These are phyloP conservation scores for Amanita brunnescens DNA, from an alignment of 768 basidiomycete species.

Conservation along the genomic window DNA sequence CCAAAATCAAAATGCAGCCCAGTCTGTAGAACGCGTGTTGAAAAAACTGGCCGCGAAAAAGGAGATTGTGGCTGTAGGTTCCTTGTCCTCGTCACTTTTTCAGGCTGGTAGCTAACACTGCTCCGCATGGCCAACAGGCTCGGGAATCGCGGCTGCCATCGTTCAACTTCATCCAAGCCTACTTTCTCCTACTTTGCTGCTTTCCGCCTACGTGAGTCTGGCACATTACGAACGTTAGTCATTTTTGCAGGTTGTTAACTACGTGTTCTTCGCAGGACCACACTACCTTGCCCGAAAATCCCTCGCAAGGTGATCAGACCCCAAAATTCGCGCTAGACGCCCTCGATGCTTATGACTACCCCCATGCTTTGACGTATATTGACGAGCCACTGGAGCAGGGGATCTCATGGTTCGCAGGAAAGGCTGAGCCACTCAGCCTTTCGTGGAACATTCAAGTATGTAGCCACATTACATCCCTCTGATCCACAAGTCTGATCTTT, in stretches of 20 bases:
- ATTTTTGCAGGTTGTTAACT: neutral
- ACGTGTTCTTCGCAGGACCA: constrained; percentile 33
- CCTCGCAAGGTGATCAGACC: constrained; percentile 77
- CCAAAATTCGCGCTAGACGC: constrained; percentile 76
- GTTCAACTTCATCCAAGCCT: constrained; percentile 86
- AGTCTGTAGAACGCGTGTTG: constrained; percentile 86
- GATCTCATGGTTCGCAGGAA: constrained; percentile 62
- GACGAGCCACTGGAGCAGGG: constrained; percentile 86
- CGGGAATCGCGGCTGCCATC: constrained; percentile 84
- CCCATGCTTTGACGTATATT: constrained; percentile 68
- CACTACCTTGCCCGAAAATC: constrained; percentile 58
- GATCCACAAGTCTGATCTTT: neutral
- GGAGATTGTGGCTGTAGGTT: constrained; percentile 54
- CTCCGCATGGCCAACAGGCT: constrained; percentile 24
- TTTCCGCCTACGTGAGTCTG: constrained; percentile 74
- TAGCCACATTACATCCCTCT: constrained; percentile 1
- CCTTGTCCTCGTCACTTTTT: no score
- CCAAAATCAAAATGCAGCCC: constrained; percentile 69
- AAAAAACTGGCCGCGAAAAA: constrained; percentile 71
- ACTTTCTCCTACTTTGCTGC: constrained; percentile 98
- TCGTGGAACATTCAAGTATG: constrained; percentile 91
- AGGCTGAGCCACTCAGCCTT: constrained; percentile 89
- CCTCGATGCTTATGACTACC: constrained; percentile 75
- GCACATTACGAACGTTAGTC: neutral
- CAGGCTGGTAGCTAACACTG: neutral